Percentiles rank a stretch among this genome's conserved stretches.
These are phyloP conservation scores for Penicillium sp. DNA, from an alignment of 2,329 filamentous ascomycete species.

Conservation along the genomic window DNA sequence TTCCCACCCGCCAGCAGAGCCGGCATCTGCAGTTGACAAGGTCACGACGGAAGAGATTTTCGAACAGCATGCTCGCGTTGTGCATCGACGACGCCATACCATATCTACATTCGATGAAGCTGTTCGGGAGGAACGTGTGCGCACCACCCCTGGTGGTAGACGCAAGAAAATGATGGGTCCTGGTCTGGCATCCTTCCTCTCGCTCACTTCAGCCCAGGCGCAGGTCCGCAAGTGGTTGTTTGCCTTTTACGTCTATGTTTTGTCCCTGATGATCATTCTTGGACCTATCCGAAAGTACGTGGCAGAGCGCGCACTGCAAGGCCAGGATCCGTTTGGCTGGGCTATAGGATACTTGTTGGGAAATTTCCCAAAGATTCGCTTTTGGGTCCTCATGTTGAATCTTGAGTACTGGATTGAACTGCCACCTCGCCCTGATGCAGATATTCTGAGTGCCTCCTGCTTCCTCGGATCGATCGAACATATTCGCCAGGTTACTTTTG, in stretches of 20 bases:
- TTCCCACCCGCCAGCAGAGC: constrained; percentile 15
- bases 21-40: constrained; percentile 27
- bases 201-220: constrained; percentile 77
- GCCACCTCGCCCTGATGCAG: constrained; percentile 49
- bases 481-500: constrained; percentile 64
- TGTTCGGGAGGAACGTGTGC: constrained; percentile 28
- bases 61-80: constrained; percentile 15
- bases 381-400: constrained; percentile 66
- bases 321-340: constrained; percentile 86
- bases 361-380: constrained; percentile 69
- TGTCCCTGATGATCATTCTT: constrained; percentile 66
- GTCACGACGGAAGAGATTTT: constrained; percentile 26
- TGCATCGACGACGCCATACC: constrained; percentile 49
- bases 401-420: constrained; percentile 75
- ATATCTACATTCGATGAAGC: constrained; percentile 49
- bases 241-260: constrained; percentile 72
- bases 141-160: constrained; percentile 62
- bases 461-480: constrained; percentile 63
- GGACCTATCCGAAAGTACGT: constrained; percentile 72
- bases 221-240: constrained; percentile 77
- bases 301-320: constrained; percentile 63
- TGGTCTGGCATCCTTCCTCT: constrained; percentile 70
- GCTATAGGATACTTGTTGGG: constrained; percentile 86
- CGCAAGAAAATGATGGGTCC: constrained; percentile 65
- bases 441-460: constrained; percentile 43